Conservation (phyloP, 2,329 filamentous ascomycete species). For the Scorias spongiosa region DNA sequence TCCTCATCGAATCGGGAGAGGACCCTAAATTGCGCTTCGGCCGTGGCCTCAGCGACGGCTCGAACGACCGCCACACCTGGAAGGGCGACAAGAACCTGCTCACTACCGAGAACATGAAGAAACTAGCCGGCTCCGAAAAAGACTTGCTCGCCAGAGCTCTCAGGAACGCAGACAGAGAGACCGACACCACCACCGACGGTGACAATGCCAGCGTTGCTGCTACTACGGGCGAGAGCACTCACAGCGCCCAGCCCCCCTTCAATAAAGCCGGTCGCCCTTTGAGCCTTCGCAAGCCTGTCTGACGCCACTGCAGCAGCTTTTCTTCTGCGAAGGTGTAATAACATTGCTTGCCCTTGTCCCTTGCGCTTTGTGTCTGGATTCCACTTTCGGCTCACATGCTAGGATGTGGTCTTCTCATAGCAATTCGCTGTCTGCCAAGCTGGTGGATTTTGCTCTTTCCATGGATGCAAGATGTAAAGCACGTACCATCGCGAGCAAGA, state of each 20-base stretch:
- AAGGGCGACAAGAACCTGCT: slow-evolving; percentile 6
- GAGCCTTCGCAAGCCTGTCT: not conserved
- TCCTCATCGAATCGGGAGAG: slow-evolving; percentile 35
- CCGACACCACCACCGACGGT: not conserved
- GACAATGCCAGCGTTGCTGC: not conserved
- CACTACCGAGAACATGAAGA: slow-evolving; percentile 20
- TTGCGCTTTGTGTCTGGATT: not conserved
- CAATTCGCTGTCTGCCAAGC: too few relatives aligned
- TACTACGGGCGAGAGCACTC: not conserved
- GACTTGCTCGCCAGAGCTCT: slow-evolving; percentile 5
- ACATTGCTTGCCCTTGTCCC: not conserved
- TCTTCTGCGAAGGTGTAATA: not conserved
- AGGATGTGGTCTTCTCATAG: too few relatives aligned
- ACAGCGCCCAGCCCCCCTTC: not conserved
- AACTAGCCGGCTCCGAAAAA: slow-evolving; percentile 7
- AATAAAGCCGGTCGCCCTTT: not conserved
- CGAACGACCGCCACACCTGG: slow-evolving; percentile 2
- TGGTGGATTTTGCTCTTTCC: too few relatives aligned
- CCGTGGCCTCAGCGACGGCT: slow-evolving; percentile 5
- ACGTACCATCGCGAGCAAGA: too few relatives aligned
- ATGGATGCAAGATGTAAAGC: too few relatives aligned
- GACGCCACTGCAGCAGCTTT: not conserved
- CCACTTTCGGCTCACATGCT: not conserved
- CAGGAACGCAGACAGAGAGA: not conserved
- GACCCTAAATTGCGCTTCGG: slow-evolving; percentile 18